Evolutionary conservation across 2,329 filamentous ascomycete genomes (phyloP).

Genomic region (Pseudogymnoascus sp.): DNA sequence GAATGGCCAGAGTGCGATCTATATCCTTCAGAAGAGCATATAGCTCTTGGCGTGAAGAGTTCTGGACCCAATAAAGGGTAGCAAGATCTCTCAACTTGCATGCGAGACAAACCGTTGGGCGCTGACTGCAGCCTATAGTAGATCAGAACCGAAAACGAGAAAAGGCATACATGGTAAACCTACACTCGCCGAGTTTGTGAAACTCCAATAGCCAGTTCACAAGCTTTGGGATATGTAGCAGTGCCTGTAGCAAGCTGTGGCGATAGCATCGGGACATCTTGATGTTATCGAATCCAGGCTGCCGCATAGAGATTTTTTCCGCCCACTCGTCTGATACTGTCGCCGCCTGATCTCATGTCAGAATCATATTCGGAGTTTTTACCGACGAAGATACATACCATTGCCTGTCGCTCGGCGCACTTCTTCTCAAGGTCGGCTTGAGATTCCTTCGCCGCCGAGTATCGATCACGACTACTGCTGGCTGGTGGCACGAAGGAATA

Average conservation of each 20-base stretch:
- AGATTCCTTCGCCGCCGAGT: neutral
- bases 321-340: slow-evolving; percentile 16
- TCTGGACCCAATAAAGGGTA: slow-evolving; percentile 16
- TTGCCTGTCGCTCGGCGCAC: neutral
- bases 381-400: neutral
- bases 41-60: slow-evolving; percentile 1
- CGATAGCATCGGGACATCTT: slow-evolving; percentile 28
- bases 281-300: slow-evolving; percentile 25
- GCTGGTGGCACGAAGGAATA: neutral
- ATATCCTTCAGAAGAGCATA: slow-evolving; percentile 12
- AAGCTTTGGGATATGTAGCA: slow-evolving; percentile 29
- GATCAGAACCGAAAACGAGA: neutral
- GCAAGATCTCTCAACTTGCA: slow-evolving; percentile 15
- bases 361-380: neutral
- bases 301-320: slow-evolving; percentile 20
- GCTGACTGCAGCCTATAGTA: slow-evolving; percentile 13
- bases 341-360: slow-evolving; percentile 15
- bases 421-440: slow-evolving; percentile 7
- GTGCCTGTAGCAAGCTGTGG: slow-evolving; percentile 27
- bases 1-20: slow-evolving; percentile 15
- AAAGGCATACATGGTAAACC: slow-evolving; percentile 6
- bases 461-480: neutral
- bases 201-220: slow-evolving; percentile 26
- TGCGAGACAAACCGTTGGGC: slow-evolving; percentile 14
- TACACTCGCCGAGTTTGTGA: slow-evolving; percentile 22